These are phyloP conservation scores for Didymella segeticola DNA, from an alignment of 2,329 filamentous ascomycete species.

Conservation along the genomic window DNA sequence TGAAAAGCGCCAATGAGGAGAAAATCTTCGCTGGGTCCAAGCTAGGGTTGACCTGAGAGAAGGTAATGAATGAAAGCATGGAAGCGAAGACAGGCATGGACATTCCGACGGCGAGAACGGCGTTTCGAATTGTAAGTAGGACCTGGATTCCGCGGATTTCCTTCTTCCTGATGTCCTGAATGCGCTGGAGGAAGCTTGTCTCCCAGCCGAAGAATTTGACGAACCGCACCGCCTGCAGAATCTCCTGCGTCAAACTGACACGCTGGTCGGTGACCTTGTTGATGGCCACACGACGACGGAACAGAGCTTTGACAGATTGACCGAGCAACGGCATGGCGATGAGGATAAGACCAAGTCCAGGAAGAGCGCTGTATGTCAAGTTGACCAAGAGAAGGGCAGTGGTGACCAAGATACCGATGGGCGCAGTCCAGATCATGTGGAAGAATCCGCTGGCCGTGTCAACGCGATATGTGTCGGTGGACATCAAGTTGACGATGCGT, in stretches of 20 bases:
- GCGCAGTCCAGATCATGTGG: slow-evolving; percentile 89
- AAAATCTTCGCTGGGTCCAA: slow-evolving; percentile 82
- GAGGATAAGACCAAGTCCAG: slow-evolving; percentile 83
- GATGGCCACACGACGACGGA: slow-evolving; percentile 77
- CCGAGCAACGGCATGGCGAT: slow-evolving; percentile 80
- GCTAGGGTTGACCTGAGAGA: slow-evolving; percentile 66
- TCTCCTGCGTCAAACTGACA: slow-evolving; percentile 90
- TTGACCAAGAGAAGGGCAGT: slow-evolving; percentile 84
- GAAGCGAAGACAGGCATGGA: slow-evolving; percentile 92
- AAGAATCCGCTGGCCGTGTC: slow-evolving; percentile 89
- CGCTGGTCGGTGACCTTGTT: slow-evolving; percentile 95
- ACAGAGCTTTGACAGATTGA: slow-evolving; percentile 76
- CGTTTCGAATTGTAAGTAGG: slow-evolving; percentile 82
- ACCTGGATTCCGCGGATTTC: slow-evolving; percentile 88
- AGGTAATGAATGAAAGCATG: slow-evolving; percentile 92
- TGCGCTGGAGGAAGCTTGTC: slow-evolving; percentile 78
- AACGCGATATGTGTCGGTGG: slow-evolving; percentile 90
- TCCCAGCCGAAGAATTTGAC: slow-evolving; percentile 99
- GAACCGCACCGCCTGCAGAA: slow-evolving; percentile 87
- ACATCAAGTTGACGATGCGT: slow-evolving; percentile 91
- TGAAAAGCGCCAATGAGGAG: slow-evolving; percentile 93
- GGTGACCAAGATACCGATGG: slow-evolving; percentile 78
- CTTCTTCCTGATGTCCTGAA: slow-evolving; percentile 73
- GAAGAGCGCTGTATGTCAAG: slow-evolving; percentile 85
- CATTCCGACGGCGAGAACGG: slow-evolving; percentile 82